Evolutionary conservation across 768 basidiomycete genomes (phyloP).

Genomic region (Leucogyrophana mollusca): DNA sequence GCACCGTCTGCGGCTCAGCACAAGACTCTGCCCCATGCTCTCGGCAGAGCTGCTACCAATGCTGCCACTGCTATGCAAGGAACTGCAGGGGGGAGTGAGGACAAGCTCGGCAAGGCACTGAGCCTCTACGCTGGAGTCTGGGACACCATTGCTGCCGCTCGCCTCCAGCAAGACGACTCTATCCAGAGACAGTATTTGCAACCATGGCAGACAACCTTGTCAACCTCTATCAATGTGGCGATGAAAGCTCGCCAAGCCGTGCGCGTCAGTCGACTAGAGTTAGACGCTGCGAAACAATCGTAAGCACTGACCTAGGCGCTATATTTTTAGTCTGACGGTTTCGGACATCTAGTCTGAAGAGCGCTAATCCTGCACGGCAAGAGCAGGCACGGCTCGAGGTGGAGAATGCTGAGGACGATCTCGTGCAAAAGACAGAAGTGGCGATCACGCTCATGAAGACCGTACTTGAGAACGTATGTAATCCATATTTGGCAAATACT

Average conservation of each 20-base stretch:
- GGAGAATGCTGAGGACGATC: constrained; percentile 92
- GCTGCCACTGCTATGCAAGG: constrained; percentile 50
- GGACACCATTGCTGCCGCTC: constrained; percentile 79
- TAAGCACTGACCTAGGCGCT: constrained; percentile 34
- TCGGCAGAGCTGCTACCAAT: constrained; percentile 74
- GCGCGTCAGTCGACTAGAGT: constrained; percentile 74
- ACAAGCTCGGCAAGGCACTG: constrained; percentile 77
- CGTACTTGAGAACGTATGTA: constrained; percentile 92
- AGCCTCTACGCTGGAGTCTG: constrained; percentile 77
- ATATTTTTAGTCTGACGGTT: not conserved
- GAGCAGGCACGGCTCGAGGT: constrained; percentile 92
- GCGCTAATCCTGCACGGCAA: constrained; percentile 68
- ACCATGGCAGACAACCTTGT: constrained; percentile 88
- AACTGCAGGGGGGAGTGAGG: constrained; percentile 48
- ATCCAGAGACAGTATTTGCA: constrained; percentile 68
- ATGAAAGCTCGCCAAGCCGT: constrained; percentile 91
- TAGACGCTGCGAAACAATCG: constrained; percentile 90
- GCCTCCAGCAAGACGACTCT: constrained; percentile 75
- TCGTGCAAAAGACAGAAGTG: constrained; percentile 97
- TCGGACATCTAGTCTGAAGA: constrained; percentile 63
- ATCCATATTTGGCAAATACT: too few species aligned
- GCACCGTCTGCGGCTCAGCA: constrained; percentile 62
- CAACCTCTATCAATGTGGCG: constrained; percentile 81
- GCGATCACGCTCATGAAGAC: constrained; percentile 97
- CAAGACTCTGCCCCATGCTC: constrained; percentile 97